These are phyloP conservation scores for Cystoisospora suis DNA, from an alignment of 169 alveolate genomes.

Conservation along the genomic window DNA sequence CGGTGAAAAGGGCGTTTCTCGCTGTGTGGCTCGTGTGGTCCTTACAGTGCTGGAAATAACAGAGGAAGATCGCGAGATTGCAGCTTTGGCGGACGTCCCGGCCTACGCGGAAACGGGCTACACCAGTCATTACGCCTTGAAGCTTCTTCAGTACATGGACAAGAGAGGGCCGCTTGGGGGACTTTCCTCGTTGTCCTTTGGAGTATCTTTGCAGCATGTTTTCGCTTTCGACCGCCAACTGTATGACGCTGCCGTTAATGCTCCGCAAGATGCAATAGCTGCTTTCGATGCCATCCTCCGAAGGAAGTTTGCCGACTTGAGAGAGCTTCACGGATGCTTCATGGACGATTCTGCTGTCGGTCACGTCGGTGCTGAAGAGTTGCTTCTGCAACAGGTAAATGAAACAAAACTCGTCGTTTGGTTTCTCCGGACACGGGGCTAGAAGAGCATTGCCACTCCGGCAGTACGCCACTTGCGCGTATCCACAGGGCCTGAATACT, in stretches of 20 bases:
- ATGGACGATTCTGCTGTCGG: neutral
- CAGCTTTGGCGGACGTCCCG: neutral
- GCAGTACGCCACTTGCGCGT: too few species aligned
- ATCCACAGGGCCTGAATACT: too few species aligned
- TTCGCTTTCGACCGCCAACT: conserved; percentile 2
- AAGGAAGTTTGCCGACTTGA: conserved; percentile 33
- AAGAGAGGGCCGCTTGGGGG: conserved; percentile 27
- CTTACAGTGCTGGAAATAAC: neutral
- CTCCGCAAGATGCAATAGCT: conserved; percentile 61
- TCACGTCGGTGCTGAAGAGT: conserved; percentile 12
- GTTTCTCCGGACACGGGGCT: too few species aligned
- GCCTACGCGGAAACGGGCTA: neutral
- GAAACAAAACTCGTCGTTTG: too few species aligned
- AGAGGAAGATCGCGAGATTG: conserved; percentile 16
- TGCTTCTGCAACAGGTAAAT: conserved; percentile 34
- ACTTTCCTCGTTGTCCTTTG: conserved; percentile 1
- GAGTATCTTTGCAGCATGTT: conserved; percentile 44
- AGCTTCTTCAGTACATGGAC: conserved; percentile 51
- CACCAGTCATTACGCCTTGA: neutral
- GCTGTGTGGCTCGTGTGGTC: too few species aligned
- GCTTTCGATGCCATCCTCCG: conserved; percentile 56
- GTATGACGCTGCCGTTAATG: conserved; percentile 35
- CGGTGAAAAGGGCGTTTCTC: too few species aligned
- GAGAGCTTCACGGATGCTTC: conserved; percentile 36
- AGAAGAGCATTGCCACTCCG: too few species aligned